Evolutionary conservation across 768 basidiomycete species (phyloP), one percentile per base, ranked within the genome.

Genomic region (Suillus luteus): DNA sequence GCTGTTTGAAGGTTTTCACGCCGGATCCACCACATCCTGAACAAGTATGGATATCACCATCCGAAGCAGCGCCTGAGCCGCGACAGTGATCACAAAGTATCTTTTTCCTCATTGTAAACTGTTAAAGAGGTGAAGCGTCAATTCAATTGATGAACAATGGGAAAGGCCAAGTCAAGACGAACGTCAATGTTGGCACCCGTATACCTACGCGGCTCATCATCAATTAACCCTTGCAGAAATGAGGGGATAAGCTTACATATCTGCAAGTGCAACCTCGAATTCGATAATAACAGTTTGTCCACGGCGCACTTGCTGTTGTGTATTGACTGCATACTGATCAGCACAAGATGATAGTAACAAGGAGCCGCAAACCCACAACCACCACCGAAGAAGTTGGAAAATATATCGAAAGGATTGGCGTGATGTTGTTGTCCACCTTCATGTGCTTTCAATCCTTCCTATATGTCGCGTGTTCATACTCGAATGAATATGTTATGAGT

Each of bases 71-170:
- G 27, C 97, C 97, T 0, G 93, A 88, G 27, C 97, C 97, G 71
- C 95, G 89, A 78, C 97, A 99, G 73, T 97, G 93, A 75, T 98
- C 95, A 72, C 97, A 99, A 19, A 99, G 88, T 41, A 96, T 86
- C 60, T 88, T 87, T 73, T 96, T 96, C 75, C 89, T 91, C 73
- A 98, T 83, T 80, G 92, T 90, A 77, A 99, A 96, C 95, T 99
- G 68, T 15, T 22, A 41, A 41, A n/a, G 14, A 31, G 64, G 3
- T 59, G 41, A 14, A 38, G 24, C 33, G 33, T 68, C 43, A 76
- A 59, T 49, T 27, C 24, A 33, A 41, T 5, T 41, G 24, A 27
- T 17, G 7, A 17, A 6, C 40, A 38, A 24, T 46, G 35, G n/a
- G 15, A 41, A 62, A 1, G 37, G 54, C 64, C 15, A 22, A 17